These are phyloP conservation scores for Ustilago nuda DNA, from an alignment of 1,284 basidiomycete genomes.

Conservation along the genomic window DNA sequence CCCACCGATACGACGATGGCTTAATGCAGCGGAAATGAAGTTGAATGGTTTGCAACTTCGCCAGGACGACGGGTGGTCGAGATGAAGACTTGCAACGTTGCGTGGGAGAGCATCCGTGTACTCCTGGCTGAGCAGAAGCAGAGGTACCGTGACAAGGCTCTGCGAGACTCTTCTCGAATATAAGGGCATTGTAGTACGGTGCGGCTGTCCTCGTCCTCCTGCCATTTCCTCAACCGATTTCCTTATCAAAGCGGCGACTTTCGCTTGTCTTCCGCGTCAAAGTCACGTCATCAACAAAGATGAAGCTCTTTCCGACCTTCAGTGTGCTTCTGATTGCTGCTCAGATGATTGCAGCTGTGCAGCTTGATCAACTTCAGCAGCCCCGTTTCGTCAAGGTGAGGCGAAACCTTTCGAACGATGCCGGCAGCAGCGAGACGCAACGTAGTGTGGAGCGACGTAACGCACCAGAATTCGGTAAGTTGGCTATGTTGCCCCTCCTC, in stretches of 20 bases:
- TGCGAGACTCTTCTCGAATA: background rate
- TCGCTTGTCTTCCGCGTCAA: background rate
- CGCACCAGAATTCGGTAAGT: background rate
- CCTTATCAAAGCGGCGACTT: background rate
- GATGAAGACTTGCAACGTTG: slow-evolving; percentile 7
- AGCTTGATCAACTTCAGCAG: slow-evolving; percentile 1
- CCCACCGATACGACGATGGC: slow-evolving; percentile 7
- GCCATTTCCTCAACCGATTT: background rate
- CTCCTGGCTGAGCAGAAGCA: background rate
- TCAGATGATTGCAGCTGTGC: slow-evolving; percentile 23
- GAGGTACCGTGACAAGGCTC: no score
- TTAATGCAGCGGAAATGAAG: slow-evolving; percentile 7
- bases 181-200: background rate
- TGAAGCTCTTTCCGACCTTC: slow-evolving; percentile 24
- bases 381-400: slow-evolving; percentile 19
- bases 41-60: slow-evolving; percentile 11
- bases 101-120: background rate
- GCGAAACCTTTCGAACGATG: background rate
- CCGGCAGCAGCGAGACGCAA: background rate
- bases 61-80: slow-evolving; percentile 14
- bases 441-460: slow-evolving; percentile 7
- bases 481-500: background rate
- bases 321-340: background rate
- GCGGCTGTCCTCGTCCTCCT: background rate
- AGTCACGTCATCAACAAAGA: background rate